Evolutionary conservation across 805 yeast genomes (phyloP).

Genomic region (Ogataea kodamae): DNA sequence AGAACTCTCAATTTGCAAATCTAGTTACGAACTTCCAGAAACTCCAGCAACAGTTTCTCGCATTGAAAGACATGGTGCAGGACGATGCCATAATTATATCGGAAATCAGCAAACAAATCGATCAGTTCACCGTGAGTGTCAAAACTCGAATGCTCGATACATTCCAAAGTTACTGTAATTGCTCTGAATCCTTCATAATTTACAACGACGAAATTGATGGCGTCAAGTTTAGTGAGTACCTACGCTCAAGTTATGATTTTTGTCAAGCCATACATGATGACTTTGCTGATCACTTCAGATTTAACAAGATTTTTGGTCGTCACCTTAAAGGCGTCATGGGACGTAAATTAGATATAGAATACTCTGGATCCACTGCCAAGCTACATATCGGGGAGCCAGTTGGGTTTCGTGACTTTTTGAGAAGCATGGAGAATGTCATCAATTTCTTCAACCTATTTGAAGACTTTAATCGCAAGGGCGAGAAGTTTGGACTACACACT

Average conservation of each 20-base stretch:
- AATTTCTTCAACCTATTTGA: slow-evolving; percentile 24
- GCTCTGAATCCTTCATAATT: neutral
- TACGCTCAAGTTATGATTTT: slow-evolving; percentile 5
- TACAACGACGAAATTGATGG: slow-evolving; percentile 3
- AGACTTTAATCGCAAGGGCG: slow-evolving; percentile 10
- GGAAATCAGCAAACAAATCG: slow-evolving; percentile 13
- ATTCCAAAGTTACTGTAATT: neutral
- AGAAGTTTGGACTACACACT: slow-evolving; percentile 10
- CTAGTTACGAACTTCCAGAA: slow-evolving; percentile 17
- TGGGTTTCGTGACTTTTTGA: slow-evolving; percentile 8
- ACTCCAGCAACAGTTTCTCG: slow-evolving; percentile 12
- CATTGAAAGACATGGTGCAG: slow-evolving; percentile 1
- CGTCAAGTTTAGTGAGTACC: slow-evolving; percentile 3
- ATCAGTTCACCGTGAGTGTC: slow-evolving; percentile 7
- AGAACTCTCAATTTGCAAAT: slow-evolving; percentile 13
- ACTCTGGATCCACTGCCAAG: slow-evolving; percentile 5
- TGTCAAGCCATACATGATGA: slow-evolving; percentile 7
- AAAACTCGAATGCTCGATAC: neutral
- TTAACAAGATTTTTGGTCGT: slow-evolving; percentile 21
- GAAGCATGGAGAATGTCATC: slow-evolving; percentile 22
- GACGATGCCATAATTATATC: slow-evolving; percentile 14
- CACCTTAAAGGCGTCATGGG: slow-evolving; percentile 14
- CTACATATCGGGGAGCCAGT: slow-evolving; percentile 5
- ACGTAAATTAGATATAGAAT: slow-evolving; percentile 1
- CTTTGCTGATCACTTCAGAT: slow-evolving; percentile 18